Base-by-base conservation (phyloP, 257 asterid species). In the Sherardia arvensis region DNA sequence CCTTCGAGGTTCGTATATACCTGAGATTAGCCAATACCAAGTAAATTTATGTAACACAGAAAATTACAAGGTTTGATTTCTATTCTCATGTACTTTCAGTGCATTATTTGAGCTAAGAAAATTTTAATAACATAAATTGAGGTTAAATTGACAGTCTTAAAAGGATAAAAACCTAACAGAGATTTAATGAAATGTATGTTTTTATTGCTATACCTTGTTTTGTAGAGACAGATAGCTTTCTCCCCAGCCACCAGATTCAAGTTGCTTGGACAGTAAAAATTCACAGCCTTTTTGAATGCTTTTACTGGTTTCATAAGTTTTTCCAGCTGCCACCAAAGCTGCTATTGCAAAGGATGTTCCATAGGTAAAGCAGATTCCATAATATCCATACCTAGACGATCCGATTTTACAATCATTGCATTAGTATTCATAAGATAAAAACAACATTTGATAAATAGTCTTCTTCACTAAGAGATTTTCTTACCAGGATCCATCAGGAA, bases 171-270 rank as follows among this genome's bases (percentile, higher is more conserved):
- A 32, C 36, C 4, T 32, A 32, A 32, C 36, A 32, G 5, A 32
- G 36, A 32, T 2, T 32, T 36, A 3, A 36, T 36, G 2, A 36
- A 8, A 1, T 36, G 8, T 2, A 1, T 36, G 47, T 38, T 38
- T 38, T 38, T 32, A 5, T 32, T 32, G 7, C 7, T 1, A 3
- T 36, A 83, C 95, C 87, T 79, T 79, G 65, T 81, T 64, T 73
- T 85, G 90, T 71, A 85, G 70, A 38, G 95, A 87, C 73, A 67
- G 83, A 22, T 83, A 85, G 76, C 90, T 83, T 73, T 87, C 95
- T 36, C 90, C 95, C 95, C 95, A 85, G 14, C 95, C 95, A 56
- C 93, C 93, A n/a, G 73, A 79, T 23, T 71, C 22, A 47, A 87
- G 87, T 49, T 87, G 95, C 62, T 81, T 87, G 20, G 93, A 85